Base-by-base conservation (phyloP, 495 filamentous ascomycete species). In the Lasiosphaeria hispida region DNA sequence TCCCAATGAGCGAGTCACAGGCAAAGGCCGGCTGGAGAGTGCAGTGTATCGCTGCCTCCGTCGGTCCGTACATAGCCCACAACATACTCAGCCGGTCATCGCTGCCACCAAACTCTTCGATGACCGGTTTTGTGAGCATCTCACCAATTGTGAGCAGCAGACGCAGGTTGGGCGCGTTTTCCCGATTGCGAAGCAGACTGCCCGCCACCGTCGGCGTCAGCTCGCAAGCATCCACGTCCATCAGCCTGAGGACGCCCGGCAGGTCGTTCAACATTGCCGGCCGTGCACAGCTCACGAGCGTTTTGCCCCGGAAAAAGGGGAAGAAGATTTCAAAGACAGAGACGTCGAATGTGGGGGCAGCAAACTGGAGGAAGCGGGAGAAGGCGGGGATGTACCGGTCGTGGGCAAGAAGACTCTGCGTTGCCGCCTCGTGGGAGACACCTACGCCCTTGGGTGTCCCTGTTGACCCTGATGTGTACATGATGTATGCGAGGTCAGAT, bases 321-420 rank as follows among this genome's bases (percentile, higher is more conserved):
- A 93, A 95, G 75, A 94, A 96, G 7, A 91, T 89, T 65, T 96
- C 91, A 58, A 94, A 94, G 0, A 93, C 83, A 0, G 88, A 93
- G 4, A 95, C 90, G 64, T 96, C 91, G 61, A 96, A 96, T 0
- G 89, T 93, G 0, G 90, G 88, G 7, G 88, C 84, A 0, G 91
- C 90, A 66, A 95, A 95, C 71, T 96, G 91, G 2, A 96, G 80
- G 69, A 94, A 94, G 33, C 90, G 78, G 18, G 76, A 72, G 60
- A 93, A 93, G 0, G 48, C 38, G 7, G 91, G 90, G 54, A 96
- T 85, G 60, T 90, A 80, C 34, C 74, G 74, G 55, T 92, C 80
- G 63, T 96, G 91, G 5, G 90, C 87, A 37, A 93, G 79, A 13
- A 96, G 70, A 58, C 83, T 85, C 61, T 93, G 90, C 1, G 87